Evolutionary conservation across 305 asterid genomes (phyloP).

Genomic region (Solanum chacoense): DNA sequence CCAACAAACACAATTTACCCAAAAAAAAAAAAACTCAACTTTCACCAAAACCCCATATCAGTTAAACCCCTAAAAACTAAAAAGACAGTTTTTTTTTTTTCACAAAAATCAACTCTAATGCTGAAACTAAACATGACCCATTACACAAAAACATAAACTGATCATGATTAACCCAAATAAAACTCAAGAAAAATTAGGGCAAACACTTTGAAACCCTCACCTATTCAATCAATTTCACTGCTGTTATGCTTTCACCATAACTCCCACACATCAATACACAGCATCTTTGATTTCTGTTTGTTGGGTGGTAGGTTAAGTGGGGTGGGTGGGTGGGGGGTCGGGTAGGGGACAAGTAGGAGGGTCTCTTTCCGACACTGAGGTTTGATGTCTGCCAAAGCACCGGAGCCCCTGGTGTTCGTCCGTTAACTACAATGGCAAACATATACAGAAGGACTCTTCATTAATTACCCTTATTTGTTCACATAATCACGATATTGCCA

Average conservation of each 20-base stretch:
- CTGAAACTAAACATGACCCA: neutral
- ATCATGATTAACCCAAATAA: neutral
- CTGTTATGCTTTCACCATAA: neutral
- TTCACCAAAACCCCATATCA: neutral
- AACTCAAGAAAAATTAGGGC: neutral
- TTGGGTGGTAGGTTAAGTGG: neutral
- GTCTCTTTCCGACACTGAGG: slow-evolving; percentile 20
- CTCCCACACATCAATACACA: neutral
- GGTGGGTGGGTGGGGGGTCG: neutral
- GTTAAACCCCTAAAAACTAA: neutral
- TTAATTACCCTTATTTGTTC: neutral
- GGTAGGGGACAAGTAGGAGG: neutral
- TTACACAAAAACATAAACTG: neutral
- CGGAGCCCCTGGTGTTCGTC: slow-evolving; percentile 32
- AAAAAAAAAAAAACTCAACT: neutral
- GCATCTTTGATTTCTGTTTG: neutral
- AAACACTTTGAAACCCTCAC: neutral
- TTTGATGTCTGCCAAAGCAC: slow-evolving; percentile 24
- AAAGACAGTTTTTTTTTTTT: neutral
- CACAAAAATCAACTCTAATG: neutral
- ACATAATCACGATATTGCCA: neutral
- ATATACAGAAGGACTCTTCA: neutral
- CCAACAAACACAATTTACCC: neutral
- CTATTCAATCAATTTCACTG: neutral
- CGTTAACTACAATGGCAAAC: slow-evolving; percentile 1